phyloP scores from a whole-genome alignment of 2,329 filamentous ascomycete genomes.

The Claviceps sp. region DNA sequence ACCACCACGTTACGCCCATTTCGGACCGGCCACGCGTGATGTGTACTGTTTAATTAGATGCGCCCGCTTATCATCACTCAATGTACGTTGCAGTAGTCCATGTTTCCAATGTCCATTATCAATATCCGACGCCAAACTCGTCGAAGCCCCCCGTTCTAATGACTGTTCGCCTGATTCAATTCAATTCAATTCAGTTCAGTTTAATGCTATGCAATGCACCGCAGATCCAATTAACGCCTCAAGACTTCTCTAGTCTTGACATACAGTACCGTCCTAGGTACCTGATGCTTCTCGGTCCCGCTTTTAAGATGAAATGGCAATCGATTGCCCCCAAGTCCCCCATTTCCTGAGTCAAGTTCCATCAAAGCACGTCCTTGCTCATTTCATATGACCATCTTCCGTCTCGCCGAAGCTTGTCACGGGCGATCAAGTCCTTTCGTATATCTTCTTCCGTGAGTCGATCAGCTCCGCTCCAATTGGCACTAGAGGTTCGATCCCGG shows the following conservation, averaged over 20 bases:
- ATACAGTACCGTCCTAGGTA: background rate
- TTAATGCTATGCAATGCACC: slow-evolving; percentile 5
- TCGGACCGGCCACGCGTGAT: too few species aligned
- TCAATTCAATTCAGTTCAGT: background rate
- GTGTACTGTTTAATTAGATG: too few species aligned
- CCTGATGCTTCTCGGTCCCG: background rate
- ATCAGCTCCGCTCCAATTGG: slow-evolving; percentile 82
- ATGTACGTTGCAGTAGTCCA: background rate
- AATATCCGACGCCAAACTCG: slow-evolving; percentile 1
- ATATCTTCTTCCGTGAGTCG: slow-evolving; percentile 79
- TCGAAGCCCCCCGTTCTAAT: background rate
- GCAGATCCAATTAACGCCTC: background rate
- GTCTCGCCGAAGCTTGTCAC: slow-evolving; percentile 67
- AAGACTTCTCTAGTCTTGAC: background rate
- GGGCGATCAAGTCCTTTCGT: slow-evolving; percentile 60
- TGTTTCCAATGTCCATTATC: background rate
- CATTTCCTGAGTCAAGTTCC: background rate
- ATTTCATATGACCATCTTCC: slow-evolving; percentile 72
- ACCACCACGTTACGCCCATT: too few species aligned
- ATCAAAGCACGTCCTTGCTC: slow-evolving; percentile 31
- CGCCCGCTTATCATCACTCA: background rate
- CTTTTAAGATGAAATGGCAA: background rate
- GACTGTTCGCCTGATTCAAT: background rate
- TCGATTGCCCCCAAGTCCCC: background rate
- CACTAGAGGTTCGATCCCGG: slow-evolving; percentile 80